Conservation (phyloP, 106 monocot genomes). For the Dendrobium chrysotoxum region DNA sequence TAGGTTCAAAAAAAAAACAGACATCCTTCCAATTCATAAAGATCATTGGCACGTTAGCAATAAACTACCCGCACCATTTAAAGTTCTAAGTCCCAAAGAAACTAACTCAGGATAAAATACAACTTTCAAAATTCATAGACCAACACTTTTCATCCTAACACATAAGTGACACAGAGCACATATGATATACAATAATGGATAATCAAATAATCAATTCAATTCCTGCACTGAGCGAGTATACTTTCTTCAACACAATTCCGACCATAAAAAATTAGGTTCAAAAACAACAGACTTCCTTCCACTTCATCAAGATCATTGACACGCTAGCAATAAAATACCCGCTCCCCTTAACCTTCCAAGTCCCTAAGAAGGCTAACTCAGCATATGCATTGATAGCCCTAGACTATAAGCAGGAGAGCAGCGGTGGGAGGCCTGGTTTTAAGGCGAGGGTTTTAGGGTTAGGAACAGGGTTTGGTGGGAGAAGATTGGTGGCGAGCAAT, state of each 20-base stretch:
- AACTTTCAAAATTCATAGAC: background rate
- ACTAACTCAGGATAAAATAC: background rate
- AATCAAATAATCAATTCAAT: background rate
- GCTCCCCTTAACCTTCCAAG: background rate
- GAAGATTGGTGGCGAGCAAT: background rate
- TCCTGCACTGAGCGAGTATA: background rate
- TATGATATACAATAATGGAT: background rate
- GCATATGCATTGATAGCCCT: background rate
- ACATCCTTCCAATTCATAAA: too few relatives aligned
- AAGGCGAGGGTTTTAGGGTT: constrained; percentile 10
- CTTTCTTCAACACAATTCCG: background rate
- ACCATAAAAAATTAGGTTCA: too few relatives aligned
- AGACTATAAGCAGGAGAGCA: background rate
- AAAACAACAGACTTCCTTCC: background rate
- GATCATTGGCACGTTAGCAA: too few relatives aligned
- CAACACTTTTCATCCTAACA: background rate
- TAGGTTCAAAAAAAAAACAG: too few relatives aligned
- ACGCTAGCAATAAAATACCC: background rate
- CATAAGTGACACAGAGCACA: background rate
- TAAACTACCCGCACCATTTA: too few relatives aligned
- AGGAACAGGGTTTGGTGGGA: background rate
- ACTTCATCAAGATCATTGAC: background rate
- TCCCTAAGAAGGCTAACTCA: background rate
- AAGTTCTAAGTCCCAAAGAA: too few relatives aligned
- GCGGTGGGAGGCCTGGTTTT: background rate